These are phyloP conservation scores for Stephania cephalantha DNA, from an alignment of 164 flowering plant species.

Conservation along the genomic window DNA sequence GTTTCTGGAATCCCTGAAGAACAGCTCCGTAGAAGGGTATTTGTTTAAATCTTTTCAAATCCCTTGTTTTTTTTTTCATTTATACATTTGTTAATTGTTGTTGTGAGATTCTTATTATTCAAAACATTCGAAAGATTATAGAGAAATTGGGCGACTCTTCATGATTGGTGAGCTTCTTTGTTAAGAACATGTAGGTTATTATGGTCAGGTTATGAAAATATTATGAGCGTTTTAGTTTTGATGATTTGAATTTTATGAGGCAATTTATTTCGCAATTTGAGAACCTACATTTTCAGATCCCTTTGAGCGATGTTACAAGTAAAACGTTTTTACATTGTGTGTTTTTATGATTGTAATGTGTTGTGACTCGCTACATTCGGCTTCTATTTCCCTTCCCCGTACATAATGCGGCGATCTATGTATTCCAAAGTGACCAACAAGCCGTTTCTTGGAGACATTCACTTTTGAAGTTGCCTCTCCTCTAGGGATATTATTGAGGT, in stretches of 20 bases:
- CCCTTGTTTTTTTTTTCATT: not conserved
- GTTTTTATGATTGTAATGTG: too few species aligned
- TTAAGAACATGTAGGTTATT: not conserved
- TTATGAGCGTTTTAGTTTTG: not conserved
- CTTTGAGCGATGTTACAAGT: not conserved
- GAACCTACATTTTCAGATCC: not conserved
- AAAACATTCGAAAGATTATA: not conserved
- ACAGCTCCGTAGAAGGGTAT: conserved; percentile 55
- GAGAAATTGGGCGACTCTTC: not conserved
- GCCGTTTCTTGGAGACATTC: too few species aligned
- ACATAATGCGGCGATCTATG: too few species aligned
- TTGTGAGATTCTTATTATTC: not conserved
- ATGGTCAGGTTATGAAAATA: not conserved
- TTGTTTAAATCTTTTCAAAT: not conserved
- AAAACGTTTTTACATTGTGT: not conserved
- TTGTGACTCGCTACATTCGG: too few species aligned
- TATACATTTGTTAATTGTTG: not conserved
- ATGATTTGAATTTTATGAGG: not conserved
- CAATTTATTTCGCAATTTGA: not conserved
- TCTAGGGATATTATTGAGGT: too few species aligned
- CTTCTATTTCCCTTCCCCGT: too few species aligned
- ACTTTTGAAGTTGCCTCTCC: too few species aligned
- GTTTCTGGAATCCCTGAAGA: conserved; percentile 67
- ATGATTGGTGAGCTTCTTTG: not conserved
- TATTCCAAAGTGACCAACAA: too few species aligned